A percentile compares a stretch with the other conserved stretches of the same genome.
phyloP scores from a whole-genome alignment of 2,329 filamentous ascomycete species.

The Penicillium sp. region DNA sequence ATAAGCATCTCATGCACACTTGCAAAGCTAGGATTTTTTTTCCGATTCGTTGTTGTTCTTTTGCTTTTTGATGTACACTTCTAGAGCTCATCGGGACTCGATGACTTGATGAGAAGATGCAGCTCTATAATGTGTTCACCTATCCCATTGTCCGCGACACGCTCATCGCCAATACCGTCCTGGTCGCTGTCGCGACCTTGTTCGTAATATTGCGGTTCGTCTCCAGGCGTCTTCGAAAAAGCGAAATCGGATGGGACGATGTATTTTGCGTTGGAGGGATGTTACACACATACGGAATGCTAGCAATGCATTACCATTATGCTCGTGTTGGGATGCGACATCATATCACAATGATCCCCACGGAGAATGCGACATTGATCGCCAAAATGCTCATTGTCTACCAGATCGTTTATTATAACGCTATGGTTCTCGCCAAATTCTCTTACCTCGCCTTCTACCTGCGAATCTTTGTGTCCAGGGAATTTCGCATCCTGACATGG shows the following conservation, averaged over 20 bases:
- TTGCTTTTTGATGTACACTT: not conserved
- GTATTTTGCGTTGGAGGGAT: constrained; percentile 24
- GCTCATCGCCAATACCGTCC: constrained; percentile 24
- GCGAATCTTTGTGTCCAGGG: constrained; percentile 32
- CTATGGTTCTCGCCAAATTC: constrained; percentile 31
- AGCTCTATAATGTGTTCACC: constrained; percentile 17
- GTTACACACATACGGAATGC: constrained; percentile 22
- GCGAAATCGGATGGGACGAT: constrained; percentile 35
- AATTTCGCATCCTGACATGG: constrained; percentile 31
- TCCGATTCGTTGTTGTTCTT: not conserved
- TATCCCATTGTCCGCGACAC: constrained; percentile 18
- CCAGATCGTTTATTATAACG: constrained; percentile 30
- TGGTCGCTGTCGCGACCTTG: constrained; percentile 28
- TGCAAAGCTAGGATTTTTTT: not conserved
- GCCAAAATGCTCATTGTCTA: constrained; percentile 22
- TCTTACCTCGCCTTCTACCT: constrained; percentile 34
- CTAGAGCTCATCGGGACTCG: not conserved
- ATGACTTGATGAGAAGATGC: not conserved
- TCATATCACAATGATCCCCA: constrained; percentile 6
- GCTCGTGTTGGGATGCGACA: constrained; percentile 20
- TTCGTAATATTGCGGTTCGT: constrained; percentile 30
- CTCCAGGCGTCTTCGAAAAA: constrained; percentile 28
- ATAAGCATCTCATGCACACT: not conserved
- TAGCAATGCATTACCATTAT: constrained; percentile 22
- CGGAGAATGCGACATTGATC: constrained; percentile 9